Percentiles rank a stretch among this genome's conserved stretches.
These are phyloP conservation scores for Eucalyptus virginea DNA, from an alignment of 345 rosid genomes.

Conservation along the genomic window DNA sequence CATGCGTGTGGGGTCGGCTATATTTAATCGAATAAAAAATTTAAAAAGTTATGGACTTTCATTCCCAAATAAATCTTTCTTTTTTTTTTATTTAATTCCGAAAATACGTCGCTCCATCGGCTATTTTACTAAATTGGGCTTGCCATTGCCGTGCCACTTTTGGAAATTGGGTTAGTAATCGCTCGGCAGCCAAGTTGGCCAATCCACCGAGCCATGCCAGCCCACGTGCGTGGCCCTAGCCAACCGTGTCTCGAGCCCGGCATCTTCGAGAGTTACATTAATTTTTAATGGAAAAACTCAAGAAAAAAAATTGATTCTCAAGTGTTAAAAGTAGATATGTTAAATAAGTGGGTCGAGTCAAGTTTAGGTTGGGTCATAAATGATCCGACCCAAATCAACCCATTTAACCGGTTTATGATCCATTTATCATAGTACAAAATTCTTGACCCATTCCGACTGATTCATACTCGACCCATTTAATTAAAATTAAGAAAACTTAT, in stretches of 20 bases:
- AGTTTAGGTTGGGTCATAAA: no score
- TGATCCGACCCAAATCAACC: accelerated
- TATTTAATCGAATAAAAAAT: background rate
- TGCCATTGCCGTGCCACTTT: background rate
- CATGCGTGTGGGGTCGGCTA: background rate
- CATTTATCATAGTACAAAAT: accelerated
- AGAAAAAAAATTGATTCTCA: background rate
- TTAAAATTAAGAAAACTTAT: accelerated
- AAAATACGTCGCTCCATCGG: background rate
- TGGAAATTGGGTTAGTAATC: background rate
- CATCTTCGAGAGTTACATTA: background rate
- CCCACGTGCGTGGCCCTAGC: background rate
- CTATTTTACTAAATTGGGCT: background rate
- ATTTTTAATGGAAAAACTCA: background rate
- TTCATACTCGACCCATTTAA: accelerated
- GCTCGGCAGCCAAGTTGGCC: background rate
- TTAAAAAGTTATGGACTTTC: background rate
- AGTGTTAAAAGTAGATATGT: background rate
- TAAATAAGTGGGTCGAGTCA: accelerated
- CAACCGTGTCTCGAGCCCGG: background rate
- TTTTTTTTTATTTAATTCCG: background rate
- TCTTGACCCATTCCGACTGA: accelerated
- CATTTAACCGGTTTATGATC: accelerated
- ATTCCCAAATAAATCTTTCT: background rate
- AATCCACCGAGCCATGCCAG: background rate